phyloP scores from a whole-genome alignment of 768 basidiomycete species.

The Tylopilus rubrobrunneus region DNA sequence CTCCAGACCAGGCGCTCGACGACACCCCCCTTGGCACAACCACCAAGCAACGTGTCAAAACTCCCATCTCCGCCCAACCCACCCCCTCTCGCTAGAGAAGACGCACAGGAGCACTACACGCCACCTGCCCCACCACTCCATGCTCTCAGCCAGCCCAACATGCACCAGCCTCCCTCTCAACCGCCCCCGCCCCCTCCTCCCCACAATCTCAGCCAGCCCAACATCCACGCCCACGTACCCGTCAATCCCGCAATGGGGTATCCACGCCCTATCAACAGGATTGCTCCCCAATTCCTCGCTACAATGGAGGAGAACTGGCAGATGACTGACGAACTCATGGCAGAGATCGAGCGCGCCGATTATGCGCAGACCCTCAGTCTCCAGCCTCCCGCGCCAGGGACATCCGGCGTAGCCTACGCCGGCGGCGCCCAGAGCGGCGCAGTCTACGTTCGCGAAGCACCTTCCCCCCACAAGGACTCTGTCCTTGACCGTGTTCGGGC shows the following conservation, averaged over 20 bases:
- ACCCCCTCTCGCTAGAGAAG: conserved; percentile 11
- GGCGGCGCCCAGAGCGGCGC: conserved; percentile 24
- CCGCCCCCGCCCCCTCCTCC: conserved; percentile 33
- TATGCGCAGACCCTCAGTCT: conserved; percentile 53
- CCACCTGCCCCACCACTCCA: conserved; percentile 39
- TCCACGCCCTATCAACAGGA: conserved; percentile 62
- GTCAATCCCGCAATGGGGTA: conserved; percentile 43
- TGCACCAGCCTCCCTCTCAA: conserved; percentile 34
- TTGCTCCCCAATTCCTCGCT: conserved; percentile 50
- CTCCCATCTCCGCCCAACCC: conserved; percentile 22
- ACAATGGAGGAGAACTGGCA: conserved; percentile 57
- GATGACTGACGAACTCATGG: conserved; percentile 66
- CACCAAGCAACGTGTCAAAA: conserved; percentile 32
- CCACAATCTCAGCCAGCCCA: conserved; percentile 28
- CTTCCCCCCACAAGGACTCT: conserved; percentile 43
- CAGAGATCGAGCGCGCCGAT: conserved; percentile 71
- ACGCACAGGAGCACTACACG: conserved; percentile 39
- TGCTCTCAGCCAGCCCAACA: conserved; percentile 27
- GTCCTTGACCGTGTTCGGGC: conserved; percentile 53
- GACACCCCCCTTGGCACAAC: conserved; percentile 33
- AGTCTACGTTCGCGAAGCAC: conserved; percentile 15
- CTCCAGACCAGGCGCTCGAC: conserved; percentile 32
- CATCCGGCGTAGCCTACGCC: conserved; percentile 41
- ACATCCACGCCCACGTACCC: conserved; percentile 18
- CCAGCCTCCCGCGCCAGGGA: conserved; percentile 34